A percentile compares a stretch with the other conserved stretches of the same genome.
Conservation (phyloP, 2,329 filamentous ascomycete species). For the Pseudogymnoascus destructans region DNA sequence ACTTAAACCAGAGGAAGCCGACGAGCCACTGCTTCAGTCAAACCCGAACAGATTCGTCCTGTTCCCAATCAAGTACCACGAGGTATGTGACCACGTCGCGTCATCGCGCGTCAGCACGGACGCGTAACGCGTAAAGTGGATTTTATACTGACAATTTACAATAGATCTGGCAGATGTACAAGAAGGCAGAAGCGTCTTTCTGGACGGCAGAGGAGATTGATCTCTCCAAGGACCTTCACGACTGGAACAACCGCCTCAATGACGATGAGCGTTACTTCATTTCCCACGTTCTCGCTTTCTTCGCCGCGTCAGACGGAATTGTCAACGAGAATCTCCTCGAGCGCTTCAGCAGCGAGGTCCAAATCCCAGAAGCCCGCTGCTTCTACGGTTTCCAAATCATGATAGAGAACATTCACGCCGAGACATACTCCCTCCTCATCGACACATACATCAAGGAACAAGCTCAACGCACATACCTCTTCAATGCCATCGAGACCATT, state of each 20-base stretch:
- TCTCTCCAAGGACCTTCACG: slow-evolving; percentile 94
- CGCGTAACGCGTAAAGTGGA: slow-evolving; percentile 56
- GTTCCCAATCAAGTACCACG: slow-evolving; percentile 98
- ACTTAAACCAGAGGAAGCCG: slow-evolving; percentile 56
- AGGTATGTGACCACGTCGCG: slow-evolving; percentile 50
- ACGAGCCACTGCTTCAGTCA: slow-evolving; percentile 88
- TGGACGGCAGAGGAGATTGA: slow-evolving; percentile 99
- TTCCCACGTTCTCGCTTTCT: slow-evolving; percentile 97
- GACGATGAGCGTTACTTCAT: slow-evolving; percentile 98
- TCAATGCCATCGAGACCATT: slow-evolving; percentile 98
- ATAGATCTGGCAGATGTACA: slow-evolving; percentile 99
- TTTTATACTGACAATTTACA: slow-evolving; percentile 26
- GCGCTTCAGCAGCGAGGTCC: slow-evolving; percentile 93
- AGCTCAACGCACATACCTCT: slow-evolving; percentile 83
- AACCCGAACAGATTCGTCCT: slow-evolving; percentile 94
- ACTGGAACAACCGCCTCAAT: slow-evolving; percentile 97
- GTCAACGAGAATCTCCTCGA: slow-evolving; percentile 99
- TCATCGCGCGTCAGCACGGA: slow-evolving; percentile 29
- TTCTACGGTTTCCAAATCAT: slow-evolving; percentile 99
- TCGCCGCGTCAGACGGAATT: slow-evolving; percentile 95
- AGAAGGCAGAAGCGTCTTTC: slow-evolving; percentile 98
- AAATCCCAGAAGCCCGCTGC: slow-evolving; percentile 94
- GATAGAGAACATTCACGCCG: slow-evolving; percentile 99
- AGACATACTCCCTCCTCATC: slow-evolving; percentile 97
- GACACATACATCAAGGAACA: slow-evolving; percentile 99